Conservation (phyloP, 306 rosid species). For the Crotalaria pallida region DNA sequence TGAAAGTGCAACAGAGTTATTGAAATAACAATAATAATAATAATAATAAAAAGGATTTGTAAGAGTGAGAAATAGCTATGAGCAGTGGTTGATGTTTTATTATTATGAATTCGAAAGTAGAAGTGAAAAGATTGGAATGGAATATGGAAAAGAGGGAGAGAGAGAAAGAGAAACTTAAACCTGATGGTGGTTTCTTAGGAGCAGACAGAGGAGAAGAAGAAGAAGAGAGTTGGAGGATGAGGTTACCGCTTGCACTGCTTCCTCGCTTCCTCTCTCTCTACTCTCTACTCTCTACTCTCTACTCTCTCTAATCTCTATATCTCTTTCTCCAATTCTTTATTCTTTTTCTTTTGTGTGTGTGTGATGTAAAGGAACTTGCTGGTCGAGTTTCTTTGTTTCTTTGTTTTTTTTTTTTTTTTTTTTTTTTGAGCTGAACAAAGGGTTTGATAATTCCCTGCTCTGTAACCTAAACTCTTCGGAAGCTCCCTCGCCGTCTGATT, state of each 20-base stretch:
- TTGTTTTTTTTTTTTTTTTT: no score
- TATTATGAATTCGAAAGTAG: not conserved
- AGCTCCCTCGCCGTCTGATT: no score
- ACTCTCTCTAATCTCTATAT: not conserved
- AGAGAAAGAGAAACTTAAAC: conserved; percentile 21
- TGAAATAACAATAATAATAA: not conserved
- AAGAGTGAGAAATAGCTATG: not conserved
- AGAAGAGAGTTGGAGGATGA: conserved; percentile 31
- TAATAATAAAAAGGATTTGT: no score
- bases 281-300: not conserved
- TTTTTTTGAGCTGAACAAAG: no score
- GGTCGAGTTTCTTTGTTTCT: no score
- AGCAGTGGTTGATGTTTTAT: not conserved
- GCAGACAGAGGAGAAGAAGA: no score
- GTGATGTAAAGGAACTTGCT: no score
- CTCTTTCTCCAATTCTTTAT: no score
- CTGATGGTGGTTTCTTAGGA: conserved; percentile 1
- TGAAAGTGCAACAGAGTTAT: not conserved
- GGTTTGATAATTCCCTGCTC: no score
- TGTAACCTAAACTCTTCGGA: no score
- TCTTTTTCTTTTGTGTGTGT: no score
- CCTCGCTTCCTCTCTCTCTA: not conserved
- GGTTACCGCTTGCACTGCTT: conserved; percentile 8
- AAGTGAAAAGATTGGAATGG: not conserved
- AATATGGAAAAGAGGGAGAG: no score